Conservation (phyloP, 1,284 basidiomycete genomes). For the Trichosporon sp. region DNA sequence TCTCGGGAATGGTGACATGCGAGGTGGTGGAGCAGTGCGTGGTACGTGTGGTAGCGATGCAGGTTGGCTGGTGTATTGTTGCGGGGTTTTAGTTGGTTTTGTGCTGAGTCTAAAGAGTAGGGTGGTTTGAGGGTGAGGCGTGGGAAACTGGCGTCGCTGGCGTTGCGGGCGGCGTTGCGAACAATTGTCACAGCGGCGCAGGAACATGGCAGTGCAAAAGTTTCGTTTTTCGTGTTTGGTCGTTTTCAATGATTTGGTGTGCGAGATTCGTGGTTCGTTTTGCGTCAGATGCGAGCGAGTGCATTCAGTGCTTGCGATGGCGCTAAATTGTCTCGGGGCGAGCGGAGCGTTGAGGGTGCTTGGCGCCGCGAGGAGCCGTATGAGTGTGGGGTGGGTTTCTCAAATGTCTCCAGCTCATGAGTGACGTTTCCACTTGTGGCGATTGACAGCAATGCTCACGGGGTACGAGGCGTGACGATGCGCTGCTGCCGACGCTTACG, state of each 20-base stretch:
- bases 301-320: not conserved
- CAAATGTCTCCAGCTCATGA: not conserved
- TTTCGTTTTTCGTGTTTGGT: not conserved
- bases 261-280: not conserved
- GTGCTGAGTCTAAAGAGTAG: too few relatives aligned
- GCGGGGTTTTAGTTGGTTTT: not conserved
- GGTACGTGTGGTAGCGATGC: not conserved
- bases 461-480: conserved; percentile 5
- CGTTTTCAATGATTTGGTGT: not conserved
- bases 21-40: not conserved
- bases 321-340: not conserved
- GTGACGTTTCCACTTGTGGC: conserved; percentile 5
- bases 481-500: not conserved
- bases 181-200: conserved; percentile 12
- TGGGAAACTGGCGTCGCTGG: too few relatives aligned
- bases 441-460: not conserved
- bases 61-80: not conserved
- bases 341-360: not conserved
- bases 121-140: too few relatives aligned
- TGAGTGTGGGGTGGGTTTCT: conserved; percentile 1
- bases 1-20: not conserved
- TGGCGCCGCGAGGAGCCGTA: not conserved
- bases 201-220: not conserved
- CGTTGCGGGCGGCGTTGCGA: too few relatives aligned
- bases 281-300: not conserved